Percentiles rank a stretch among this genome's conserved stretches.
These are phyloP conservation scores for Elaeagnus macrophylla DNA, from an alignment of 306 rosid species.

Conservation along the genomic window DNA sequence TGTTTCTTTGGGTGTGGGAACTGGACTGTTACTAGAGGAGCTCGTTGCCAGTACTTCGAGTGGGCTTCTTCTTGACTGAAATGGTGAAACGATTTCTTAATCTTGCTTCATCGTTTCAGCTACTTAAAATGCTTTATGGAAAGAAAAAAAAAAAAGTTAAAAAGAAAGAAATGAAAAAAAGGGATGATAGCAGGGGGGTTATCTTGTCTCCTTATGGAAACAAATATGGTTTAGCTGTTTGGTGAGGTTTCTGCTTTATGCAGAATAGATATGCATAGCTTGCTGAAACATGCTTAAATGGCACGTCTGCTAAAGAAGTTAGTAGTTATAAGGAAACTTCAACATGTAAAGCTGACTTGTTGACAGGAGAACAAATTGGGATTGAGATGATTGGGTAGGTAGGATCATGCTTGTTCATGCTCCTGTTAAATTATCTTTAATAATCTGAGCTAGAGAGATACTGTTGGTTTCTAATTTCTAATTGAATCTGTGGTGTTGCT, in stretches of 20 bases:
- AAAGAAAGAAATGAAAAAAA: conserved; percentile 6
- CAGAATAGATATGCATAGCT: background rate
- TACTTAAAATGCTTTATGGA: conserved; percentile 27
- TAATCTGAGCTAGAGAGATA: background rate
- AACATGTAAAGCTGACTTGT: conserved; percentile 3
- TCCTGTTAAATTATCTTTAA: background rate
- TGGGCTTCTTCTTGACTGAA: conserved; percentile 59
- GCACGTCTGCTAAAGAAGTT: background rate
- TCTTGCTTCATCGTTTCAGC: conserved; percentile 31
- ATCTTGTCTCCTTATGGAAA: conserved; percentile 41
- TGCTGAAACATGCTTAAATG: background rate
- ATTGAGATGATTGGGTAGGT: background rate
- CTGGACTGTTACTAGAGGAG: conserved; percentile 71
- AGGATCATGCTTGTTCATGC: background rate
- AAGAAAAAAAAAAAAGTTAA: conserved; percentile 8
- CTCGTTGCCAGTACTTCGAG: conserved; percentile 80
- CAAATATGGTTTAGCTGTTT: conserved; percentile 30
- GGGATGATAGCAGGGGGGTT: conserved; percentile 27
- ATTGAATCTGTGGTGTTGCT: too few relatives aligned
- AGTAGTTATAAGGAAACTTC: background rate
- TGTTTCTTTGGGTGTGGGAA: conserved; percentile 82
- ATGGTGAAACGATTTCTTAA: conserved; percentile 17
- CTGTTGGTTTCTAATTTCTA: too few relatives aligned
- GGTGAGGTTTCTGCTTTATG: conserved; percentile 24
- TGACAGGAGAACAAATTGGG: conserved; percentile 3